Conservation (phyloP, 2,329 filamentous ascomycete species). For the Diaporthe citrichinensis region DNA sequence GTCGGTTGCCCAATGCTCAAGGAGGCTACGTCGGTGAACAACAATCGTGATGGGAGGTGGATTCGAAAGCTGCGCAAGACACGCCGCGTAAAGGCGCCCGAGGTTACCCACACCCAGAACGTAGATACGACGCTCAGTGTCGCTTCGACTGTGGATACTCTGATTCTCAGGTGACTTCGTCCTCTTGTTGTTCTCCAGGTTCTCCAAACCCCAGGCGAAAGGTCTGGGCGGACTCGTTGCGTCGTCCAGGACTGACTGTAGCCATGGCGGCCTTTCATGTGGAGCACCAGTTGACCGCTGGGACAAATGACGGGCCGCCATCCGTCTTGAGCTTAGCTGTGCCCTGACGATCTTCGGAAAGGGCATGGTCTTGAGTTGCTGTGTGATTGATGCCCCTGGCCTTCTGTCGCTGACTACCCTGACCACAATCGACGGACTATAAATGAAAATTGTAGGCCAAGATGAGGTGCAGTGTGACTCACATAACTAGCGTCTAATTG, state of each 20-base stretch:
- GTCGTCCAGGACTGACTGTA: constrained; percentile 40
- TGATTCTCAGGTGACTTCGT: constrained; percentile 33
- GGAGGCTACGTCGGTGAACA: constrained; percentile 72
- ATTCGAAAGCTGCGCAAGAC: constrained; percentile 70
- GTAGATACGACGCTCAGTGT: constrained; percentile 70
- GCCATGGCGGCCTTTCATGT: constrained; percentile 40
- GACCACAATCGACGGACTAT: background rate
- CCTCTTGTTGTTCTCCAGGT: constrained; percentile 32
- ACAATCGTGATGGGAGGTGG: constrained; percentile 84
- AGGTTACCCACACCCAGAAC: constrained; percentile 87
- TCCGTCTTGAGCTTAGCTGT: background rate
- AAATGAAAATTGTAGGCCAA: background rate
- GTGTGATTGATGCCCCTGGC: constrained; percentile 9
- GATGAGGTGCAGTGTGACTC: constrained; percentile 6
- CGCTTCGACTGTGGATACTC: constrained; percentile 40
- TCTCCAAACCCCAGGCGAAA: constrained; percentile 44
- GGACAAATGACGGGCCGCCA: constrained; percentile 11
- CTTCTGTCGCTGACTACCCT: background rate
- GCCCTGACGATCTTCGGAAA: constrained; percentile 7
- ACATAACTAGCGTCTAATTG: background rate
- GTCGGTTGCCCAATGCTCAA: constrained; percentile 61
- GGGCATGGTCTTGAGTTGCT: constrained; percentile 32
- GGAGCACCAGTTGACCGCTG: background rate
- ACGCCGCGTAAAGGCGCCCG: constrained; percentile 83
- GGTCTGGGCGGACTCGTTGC: constrained; percentile 39